Evolutionary conservation across 2,329 filamentous ascomycete genomes (phyloP).

Genomic region (Fusarium sp.): DNA sequence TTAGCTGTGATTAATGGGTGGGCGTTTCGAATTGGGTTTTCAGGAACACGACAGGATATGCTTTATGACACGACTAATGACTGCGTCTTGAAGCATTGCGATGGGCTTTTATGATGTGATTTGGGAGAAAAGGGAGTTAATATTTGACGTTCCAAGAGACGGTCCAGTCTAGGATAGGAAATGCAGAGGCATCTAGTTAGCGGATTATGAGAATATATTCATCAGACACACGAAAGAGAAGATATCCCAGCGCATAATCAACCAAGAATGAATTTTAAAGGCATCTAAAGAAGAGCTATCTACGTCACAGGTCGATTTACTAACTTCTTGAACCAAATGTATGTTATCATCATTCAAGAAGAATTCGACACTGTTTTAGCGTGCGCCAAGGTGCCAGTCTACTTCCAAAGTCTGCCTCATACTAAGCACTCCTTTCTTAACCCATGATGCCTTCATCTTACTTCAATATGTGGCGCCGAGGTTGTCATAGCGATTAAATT

Average conservation of each 20-base stretch:
- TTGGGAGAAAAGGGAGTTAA: not conserved
- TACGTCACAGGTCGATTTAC: too few species aligned
- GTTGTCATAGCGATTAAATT: not conserved
- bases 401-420: too few species aligned
- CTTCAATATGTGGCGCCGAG: not conserved
- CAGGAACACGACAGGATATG: not conserved
- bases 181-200: slow-evolving; percentile 4
- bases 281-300: not conserved
- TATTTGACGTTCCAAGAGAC: not conserved
- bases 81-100: slow-evolving; percentile 5
- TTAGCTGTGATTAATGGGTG: not conserved
- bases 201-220: not conserved
- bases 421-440: not conserved
- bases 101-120: not conserved
- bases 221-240: not conserved
- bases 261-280: not conserved
- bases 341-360: too few species aligned
- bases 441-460: not conserved
- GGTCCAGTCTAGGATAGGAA: not conserved
- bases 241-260: not conserved
- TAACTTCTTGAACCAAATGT: too few species aligned
- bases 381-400: not conserved
- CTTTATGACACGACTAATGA: slow-evolving; percentile 24
- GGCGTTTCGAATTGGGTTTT: not conserved
- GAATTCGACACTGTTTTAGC: too few species aligned